Percentiles rank a stretch among this genome's conserved stretches.
These are phyloP conservation scores for Pseudoscleropodium purum DNA, from an alignment of 225 moss, liverwort and hornwort genomes.

Conservation along the genomic window DNA sequence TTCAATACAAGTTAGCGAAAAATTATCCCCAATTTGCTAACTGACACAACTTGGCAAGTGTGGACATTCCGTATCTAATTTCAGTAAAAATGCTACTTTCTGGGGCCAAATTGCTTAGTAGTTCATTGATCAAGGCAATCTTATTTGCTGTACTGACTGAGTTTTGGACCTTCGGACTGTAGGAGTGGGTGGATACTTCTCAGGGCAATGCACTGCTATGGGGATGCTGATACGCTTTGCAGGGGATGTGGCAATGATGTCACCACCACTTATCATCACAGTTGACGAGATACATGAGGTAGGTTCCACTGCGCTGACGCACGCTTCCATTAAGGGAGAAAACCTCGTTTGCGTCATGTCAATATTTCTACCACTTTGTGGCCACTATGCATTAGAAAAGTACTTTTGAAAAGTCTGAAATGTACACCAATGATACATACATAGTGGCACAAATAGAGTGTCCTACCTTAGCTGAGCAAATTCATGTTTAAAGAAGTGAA, in stretches of 20 bases:
- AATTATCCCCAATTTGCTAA: background rate
- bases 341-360: background rate
- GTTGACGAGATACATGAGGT: constrained; percentile 28
- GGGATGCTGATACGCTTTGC: constrained; percentile 79
- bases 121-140: background rate
- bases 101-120: background rate
- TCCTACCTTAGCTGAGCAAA: background rate
- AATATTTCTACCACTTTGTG: background rate
- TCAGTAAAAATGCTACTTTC: background rate
- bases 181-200: constrained; percentile 65
- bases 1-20: background rate
- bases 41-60: background rate
- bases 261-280: constrained; percentile 76
- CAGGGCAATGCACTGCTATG: constrained; percentile 49
- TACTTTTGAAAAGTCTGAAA: background rate
- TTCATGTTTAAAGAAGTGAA: too few species aligned
- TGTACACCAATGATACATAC: background rate
- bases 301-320: background rate
- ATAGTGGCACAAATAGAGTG: background rate
- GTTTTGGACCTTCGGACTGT: background rate
- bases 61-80: background rate
- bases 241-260: constrained; percentile 77
- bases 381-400: too few species aligned
- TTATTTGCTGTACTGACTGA: background rate
- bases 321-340: background rate